A percentile compares a stretch with the other conserved stretches of the same genome.
Conservation (phyloP, 805 yeast genomes). For the Maudiozyma pseudohumilis region DNA sequence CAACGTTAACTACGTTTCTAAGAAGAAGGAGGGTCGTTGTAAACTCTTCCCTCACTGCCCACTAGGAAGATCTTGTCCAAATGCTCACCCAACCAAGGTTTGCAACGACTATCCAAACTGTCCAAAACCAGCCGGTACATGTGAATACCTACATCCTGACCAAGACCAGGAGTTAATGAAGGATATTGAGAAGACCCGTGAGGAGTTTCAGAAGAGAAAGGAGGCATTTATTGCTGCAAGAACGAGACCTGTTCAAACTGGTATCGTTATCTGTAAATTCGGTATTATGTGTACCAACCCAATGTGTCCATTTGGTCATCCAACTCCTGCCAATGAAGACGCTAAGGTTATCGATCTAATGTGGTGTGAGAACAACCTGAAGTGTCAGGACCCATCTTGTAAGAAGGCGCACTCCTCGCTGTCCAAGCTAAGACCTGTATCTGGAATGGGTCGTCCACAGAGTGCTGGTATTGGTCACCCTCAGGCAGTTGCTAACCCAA, state of each 20-base stretch:
- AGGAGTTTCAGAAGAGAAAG: slow-evolving; percentile 39
- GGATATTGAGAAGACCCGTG: slow-evolving; percentile 54
- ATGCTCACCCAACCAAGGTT: slow-evolving; percentile 69
- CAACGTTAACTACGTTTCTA: slow-evolving; percentile 31
- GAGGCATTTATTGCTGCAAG: slow-evolving; percentile 29
- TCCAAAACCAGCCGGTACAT: slow-evolving; percentile 70
- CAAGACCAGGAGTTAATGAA: slow-evolving; percentile 69
- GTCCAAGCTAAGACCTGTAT: slow-evolving; percentile 34
- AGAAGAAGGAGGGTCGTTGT: slow-evolving; percentile 56
- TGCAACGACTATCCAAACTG: slow-evolving; percentile 74
- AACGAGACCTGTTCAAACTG: slow-evolving; percentile 33
- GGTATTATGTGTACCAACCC: slow-evolving; percentile 68
- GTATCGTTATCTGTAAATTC: slow-evolving; percentile 62
- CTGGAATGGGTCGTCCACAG: slow-evolving; percentile 22
- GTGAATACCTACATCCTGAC: slow-evolving; percentile 74
- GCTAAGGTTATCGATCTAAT: slow-evolving; percentile 57
- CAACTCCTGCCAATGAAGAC: slow-evolving; percentile 72
- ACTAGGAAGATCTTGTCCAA: slow-evolving; percentile 52
- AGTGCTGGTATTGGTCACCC: slow-evolving; percentile 11
- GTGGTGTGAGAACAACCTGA: slow-evolving; percentile 69
- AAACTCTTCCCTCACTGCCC: slow-evolving; percentile 62
- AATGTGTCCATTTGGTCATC: slow-evolving; percentile 82
- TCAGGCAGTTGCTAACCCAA: slow-evolving; percentile 7
- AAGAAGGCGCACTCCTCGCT: slow-evolving; percentile 79
- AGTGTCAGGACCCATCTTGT: slow-evolving; percentile 54